Evolutionary conservation across 768 basidiomycete genomes (phyloP), one percentile per base, ranked within the genome.

Genomic region (Neoboletus brunneissimus): DNA sequence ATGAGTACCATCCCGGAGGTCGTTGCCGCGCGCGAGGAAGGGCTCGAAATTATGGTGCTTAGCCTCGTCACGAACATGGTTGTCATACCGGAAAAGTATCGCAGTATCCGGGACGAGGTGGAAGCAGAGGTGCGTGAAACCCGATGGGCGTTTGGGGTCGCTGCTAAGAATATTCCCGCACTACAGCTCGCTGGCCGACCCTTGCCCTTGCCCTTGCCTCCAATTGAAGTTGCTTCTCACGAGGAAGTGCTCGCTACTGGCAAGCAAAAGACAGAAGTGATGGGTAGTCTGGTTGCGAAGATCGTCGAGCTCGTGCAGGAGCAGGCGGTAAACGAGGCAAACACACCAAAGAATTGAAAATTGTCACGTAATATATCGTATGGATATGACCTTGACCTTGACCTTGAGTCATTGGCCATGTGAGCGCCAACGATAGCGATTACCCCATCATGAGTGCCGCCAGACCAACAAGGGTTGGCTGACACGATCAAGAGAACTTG

Each of bases 1-100:
- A 95, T 95, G 93, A 92, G 89, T 62, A 95, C 94, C 0, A 82
- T 94, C 16, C 93, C 92, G 0, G 93, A 95, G 72, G 93, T 95
- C 25, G 75, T 94, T 23, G 88, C 84, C 0, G 93, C 88, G 10
- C 73, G 84, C 47, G 85, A 91, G 66, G 88, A 86, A 65, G 88
- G 86, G 0, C 62, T 95, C 53, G 80, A 89, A 52, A 83, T 89
- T 50, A 76, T 89, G 72, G 92, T 89, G 5, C 75, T 95, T 42
- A 93, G 89, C 61, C 78, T 95, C 54, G 89, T 93, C 27, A 94
- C 92, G 27, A 95, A 95, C 73, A 78, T 80, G 64, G 94, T 95
- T 12, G 85, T 91, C 44, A 85, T 89, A 56, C 86, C 84, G 0
- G 79, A 82, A 11, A 77, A 69, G 44, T 86, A 90, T 67, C 72